Percentiles rank a stretch among this genome's conserved stretches.
Evolutionary conservation across 2,329 filamentous ascomycete species (phyloP).

Genomic region (Fusarium abutilonis): DNA sequence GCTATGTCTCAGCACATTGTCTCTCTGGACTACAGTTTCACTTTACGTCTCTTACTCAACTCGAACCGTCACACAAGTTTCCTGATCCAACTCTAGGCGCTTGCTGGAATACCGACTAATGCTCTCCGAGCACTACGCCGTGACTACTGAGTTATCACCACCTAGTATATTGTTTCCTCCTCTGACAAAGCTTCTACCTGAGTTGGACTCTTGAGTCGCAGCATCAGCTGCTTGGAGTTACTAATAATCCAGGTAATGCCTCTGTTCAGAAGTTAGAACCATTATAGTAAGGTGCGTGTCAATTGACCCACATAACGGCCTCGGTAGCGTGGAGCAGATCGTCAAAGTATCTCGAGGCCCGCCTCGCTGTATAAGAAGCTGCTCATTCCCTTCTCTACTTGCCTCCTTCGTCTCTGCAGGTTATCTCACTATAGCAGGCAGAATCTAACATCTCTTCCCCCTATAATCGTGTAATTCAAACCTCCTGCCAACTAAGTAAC

Average conservation of each 20-base stretch:
- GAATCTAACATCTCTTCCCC: not conserved
- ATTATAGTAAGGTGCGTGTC: slow-evolving; percentile 9
- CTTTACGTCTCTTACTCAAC: not conserved
- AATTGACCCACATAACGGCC: slow-evolving; percentile 12
- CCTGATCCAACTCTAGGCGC: not conserved
- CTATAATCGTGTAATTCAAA: not conserved
- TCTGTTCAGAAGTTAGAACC: not conserved
- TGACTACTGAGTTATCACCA: not conserved
- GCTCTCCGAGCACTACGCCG: not conserved
- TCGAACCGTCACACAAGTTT: not conserved
- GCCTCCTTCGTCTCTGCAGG: not conserved
- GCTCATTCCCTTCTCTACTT: not conserved
- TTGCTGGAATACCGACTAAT: not conserved
- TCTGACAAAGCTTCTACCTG: not conserved
- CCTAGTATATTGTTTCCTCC: not conserved
- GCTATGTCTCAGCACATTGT: not conserved
- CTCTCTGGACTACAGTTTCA: not conserved
- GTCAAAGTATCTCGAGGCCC: not conserved
- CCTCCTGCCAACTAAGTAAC: slow-evolving; percentile 16
- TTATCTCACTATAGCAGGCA: slow-evolving; percentile 3
- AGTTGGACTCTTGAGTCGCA: not conserved
- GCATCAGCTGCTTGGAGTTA: not conserved
- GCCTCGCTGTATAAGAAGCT: slow-evolving; percentile 24
- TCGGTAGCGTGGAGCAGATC: not conserved
- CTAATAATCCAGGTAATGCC: not conserved